Conservation (phyloP, 495 filamentous ascomycete species). For the Lepidopterella palustris region DNA sequence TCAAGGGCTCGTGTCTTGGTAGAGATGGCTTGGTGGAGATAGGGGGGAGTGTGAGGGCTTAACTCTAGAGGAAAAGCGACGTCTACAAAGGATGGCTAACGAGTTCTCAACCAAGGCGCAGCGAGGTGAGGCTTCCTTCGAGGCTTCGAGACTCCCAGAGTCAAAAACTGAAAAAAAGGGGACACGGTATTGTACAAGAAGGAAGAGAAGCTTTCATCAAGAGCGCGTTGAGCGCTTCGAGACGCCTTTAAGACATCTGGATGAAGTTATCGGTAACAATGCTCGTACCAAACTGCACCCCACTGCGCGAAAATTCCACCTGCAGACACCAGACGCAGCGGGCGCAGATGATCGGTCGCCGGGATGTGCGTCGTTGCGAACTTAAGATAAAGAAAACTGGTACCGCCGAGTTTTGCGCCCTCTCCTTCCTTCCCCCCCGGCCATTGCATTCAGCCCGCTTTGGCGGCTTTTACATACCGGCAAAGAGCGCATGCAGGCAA, state of each 20-base stretch:
- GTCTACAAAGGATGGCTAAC: too few species aligned
- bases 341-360: constrained; percentile 23
- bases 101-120: background rate
- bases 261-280: background rate
- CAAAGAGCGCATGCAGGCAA: background rate
- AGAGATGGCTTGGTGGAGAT: too few species aligned
- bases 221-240: background rate
- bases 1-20: background rate
- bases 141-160: background rate
- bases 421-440: background rate
- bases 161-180: background rate
- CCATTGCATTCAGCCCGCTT: background rate
- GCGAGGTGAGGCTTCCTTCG: background rate
- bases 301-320: constrained; percentile 1
- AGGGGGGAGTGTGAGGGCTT: too few species aligned
- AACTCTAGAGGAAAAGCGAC: too few species aligned
- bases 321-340: background rate
- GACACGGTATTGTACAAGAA: too few species aligned
- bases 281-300: background rate
- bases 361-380: constrained; percentile 2
- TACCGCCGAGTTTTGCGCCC: background rate
- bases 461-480: background rate
- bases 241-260: background rate
- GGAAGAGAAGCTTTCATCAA: background rate
- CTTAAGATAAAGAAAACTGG: background rate